phyloP scores from a whole-genome alignment of 108 stramenopile species.

The Schizochytrium sp. region DNA sequence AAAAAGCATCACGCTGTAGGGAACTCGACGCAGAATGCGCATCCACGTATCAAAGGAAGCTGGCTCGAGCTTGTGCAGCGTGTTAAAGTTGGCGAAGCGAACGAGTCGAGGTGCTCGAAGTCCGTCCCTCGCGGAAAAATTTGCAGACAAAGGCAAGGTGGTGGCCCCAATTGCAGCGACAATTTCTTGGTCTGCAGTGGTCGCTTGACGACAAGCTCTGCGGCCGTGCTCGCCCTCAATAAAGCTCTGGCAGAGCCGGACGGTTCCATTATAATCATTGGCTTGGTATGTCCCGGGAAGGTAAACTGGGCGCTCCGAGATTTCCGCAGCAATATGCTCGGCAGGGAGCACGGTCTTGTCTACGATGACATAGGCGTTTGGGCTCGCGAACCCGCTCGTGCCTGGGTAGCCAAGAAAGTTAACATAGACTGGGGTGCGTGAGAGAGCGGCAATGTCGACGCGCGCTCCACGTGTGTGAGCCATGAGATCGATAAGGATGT shows the following conservation, averaged over 20 bases:
- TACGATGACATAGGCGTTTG: slow-evolving; percentile 21
- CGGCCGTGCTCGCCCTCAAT: not conserved
- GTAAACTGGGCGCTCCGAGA: slow-evolving; percentile 32
- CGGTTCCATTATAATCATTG: slow-evolving; percentile 16
- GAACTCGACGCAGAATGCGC: slow-evolving; percentile 32
- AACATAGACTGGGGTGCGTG: slow-evolving; percentile 27
- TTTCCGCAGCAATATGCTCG: not conserved
- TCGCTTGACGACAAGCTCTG: not conserved
- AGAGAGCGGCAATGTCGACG: slow-evolving; percentile 27
- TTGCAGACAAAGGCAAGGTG: not conserved
- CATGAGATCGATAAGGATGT: slow-evolving; percentile 47
- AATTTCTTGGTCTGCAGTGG: not conserved
- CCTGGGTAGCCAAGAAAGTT: slow-evolving; percentile 50
- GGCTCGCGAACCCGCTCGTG: slow-evolving; percentile 24
- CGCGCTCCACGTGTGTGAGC: slow-evolving; percentile 40
- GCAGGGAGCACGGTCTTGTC: slow-evolving; percentile 21
- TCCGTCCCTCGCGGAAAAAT: too few species aligned
- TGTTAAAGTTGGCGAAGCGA: slow-evolving; percentile 43
- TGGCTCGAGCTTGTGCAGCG: slow-evolving; percentile 45
- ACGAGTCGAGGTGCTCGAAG: not conserved
- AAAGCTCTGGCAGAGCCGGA: not conserved
- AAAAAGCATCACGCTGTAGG: slow-evolving; percentile 27
- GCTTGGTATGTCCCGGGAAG: slow-evolving; percentile 37
- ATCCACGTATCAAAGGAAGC: slow-evolving; percentile 36
- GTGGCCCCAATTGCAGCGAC: not conserved